A percentile compares a stretch with the other conserved stretches of the same genome.
Conservation (phyloP, 495 filamentous ascomycete genomes). For the Chlorociboria aeruginascens region DNA sequence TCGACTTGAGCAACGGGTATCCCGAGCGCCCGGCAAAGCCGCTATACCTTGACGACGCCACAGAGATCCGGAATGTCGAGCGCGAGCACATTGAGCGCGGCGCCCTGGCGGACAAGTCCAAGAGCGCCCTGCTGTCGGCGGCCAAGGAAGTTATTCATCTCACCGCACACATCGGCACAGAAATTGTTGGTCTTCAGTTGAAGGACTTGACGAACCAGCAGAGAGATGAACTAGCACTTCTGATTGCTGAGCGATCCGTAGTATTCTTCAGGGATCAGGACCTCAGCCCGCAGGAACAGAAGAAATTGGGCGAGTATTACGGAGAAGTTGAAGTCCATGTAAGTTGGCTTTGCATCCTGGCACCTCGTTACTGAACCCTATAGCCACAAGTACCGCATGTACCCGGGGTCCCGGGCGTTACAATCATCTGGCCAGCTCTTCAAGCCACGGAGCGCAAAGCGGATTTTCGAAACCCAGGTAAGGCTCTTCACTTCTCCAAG, state of each 20-base stretch:
- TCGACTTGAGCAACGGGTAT: conserved; percentile 53
- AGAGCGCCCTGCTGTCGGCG: conserved; percentile 50
- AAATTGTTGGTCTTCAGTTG: conserved; percentile 57
- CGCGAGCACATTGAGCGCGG: conserved; percentile 48
- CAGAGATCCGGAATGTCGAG: conserved; percentile 46
- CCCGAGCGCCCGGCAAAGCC: conserved; percentile 54
- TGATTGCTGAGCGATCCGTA: conserved; percentile 62
- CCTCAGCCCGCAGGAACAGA: conserved; percentile 56
- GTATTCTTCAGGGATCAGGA: conserved; percentile 70
- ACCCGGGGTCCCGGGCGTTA: conserved; percentile 50
- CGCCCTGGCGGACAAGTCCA: conserved; percentile 52
- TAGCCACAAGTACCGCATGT: conserved; percentile 61
- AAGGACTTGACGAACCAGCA: conserved; percentile 57
- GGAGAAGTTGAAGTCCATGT: conserved; percentile 60
- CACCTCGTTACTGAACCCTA: conserved; percentile 1
- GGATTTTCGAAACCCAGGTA: conserved; percentile 50
- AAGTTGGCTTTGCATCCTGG: conserved; percentile 16
- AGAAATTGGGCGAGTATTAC: conserved; percentile 50
- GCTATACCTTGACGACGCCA: conserved; percentile 54
- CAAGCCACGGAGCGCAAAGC: conserved; percentile 41
- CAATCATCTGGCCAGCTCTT: conserved; percentile 57
- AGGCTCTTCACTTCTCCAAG: too few relatives aligned
- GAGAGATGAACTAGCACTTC: conserved; percentile 55
- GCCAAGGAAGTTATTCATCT: conserved; percentile 55
- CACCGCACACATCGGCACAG: conserved; percentile 57